Conservation (phyloP, 139 green algal species). For the Marvania coccoides region DNA sequence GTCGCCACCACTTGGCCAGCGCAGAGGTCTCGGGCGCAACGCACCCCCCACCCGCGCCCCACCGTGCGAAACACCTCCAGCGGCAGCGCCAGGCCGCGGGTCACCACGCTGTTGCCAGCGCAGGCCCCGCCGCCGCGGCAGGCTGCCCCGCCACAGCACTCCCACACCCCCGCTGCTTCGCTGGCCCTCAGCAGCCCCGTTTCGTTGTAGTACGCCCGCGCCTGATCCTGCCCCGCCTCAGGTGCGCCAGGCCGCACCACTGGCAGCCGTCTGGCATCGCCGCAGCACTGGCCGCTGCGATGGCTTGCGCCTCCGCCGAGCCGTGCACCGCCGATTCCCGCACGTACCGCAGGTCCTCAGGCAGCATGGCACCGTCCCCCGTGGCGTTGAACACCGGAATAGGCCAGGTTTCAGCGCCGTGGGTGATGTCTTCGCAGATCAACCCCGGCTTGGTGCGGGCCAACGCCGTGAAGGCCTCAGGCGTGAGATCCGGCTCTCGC, state of each 20-base stretch:
- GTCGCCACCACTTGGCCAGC: constrained; percentile 43
- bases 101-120: constrained; percentile 30
- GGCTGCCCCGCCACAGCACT: background rate
- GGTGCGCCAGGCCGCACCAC: background rate
- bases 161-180: constrained; percentile 27
- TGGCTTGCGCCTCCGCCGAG: background rate
- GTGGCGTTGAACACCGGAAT: constrained; percentile 47
- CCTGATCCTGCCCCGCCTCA: background rate
- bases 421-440: constrained; percentile 16
- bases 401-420: constrained; percentile 22
- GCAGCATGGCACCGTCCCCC: constrained; percentile 13
- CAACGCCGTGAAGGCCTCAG: background rate
- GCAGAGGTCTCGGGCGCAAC: constrained; percentile 33
- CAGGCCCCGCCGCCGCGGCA: constrained; percentile 3
- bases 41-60: constrained; percentile 53
- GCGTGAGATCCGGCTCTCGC: too few relatives aligned
- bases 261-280: background rate
- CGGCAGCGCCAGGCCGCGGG: constrained; percentile 33
- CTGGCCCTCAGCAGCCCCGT: constrained; percentile 10
- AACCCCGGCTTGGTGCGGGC: background rate
- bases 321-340: background rate
- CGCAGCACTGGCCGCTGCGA: background rate
- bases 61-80: constrained; percentile 62
- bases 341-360: constrained; percentile 25
- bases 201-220: background rate